Conservation (phyloP, 352 stramenopile genomes). For the Globisporangium mamillatum region DNA sequence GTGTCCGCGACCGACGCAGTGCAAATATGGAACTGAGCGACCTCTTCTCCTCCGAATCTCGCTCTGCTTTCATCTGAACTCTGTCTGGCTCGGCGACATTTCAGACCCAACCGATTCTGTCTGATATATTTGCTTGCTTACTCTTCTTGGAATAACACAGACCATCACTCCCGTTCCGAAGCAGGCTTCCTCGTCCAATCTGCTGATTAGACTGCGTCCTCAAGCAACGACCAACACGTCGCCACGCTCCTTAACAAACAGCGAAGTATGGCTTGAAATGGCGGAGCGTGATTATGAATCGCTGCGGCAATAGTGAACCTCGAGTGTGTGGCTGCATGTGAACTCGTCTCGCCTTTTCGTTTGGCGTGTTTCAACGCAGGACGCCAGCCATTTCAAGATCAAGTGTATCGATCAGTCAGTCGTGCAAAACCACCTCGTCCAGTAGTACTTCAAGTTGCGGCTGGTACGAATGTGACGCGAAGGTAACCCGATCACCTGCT, state of each 20-base stretch:
- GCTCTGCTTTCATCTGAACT: background rate
- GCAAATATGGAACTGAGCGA: background rate
- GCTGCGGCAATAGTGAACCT: background rate
- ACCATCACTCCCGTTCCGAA: background rate
- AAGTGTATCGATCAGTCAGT: background rate
- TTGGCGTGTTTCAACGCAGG: background rate
- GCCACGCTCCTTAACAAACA: background rate
- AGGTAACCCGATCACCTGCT: background rate
- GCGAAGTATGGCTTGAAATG: background rate
- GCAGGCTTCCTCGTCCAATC: conserved; percentile 3
- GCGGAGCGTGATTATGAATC: background rate
- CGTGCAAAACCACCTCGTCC: background rate
- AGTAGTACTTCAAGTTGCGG: conserved; percentile 11
- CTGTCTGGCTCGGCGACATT: background rate
- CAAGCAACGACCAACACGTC: background rate
- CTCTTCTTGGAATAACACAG: background rate
- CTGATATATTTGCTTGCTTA: background rate
- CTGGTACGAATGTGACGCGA: conserved; percentile 5
- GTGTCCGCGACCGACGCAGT: no score
- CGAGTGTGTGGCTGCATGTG: background rate
- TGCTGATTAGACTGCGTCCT: conserved; percentile 1
- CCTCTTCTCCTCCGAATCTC: background rate
- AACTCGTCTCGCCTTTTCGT: background rate
- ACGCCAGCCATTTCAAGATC: background rate
- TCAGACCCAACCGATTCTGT: background rate